Evolutionary conservation across 164 flowering plant genomes (phyloP), one percentile per base, ranked within the genome.

Genomic region (Chloranthus sessilifolius): DNA sequence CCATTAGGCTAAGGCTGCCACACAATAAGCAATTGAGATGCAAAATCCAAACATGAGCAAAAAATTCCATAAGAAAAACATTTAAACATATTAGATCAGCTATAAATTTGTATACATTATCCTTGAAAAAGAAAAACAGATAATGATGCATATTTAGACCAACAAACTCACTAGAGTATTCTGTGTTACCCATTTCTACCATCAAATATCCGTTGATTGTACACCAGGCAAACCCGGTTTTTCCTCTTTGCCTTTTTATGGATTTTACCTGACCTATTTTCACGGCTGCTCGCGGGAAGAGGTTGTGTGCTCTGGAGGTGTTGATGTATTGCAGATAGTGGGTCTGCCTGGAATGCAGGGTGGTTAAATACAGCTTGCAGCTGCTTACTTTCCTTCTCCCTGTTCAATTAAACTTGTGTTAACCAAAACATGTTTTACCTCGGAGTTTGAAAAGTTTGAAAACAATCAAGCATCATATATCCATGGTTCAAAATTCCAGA

Each of bases 231-330:
- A 53, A 50, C 56, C 62, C 59, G 43, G 38, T 57, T 72, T 45
- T 74, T 79, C 50, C 53, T 58, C 59, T 75, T 77, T 1, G 31
- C 33, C 47, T 69, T 74, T 28, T 56, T 55, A 16, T 70, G 71
- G 33, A 27, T 48, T 65, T 68, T 81, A 21, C 33, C 62, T 1
- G 24, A 22, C 50, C 37, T n/a, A 73, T 38, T 65, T 67, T 42
- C 52, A 51, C 5, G 65, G 62, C 52, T 75, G 65, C 55, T 69
- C 67, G 5, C 20, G 7, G 28, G 24, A 20, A 39, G 24, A 50
- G 92, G 86, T 33, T 82, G 87, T 43, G 86, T 85, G 58, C 33
- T 76, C 66, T 67, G 59, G 46, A 84, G 55, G 51, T 84, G 85
- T 47, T 70, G 80, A 46, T 74, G 80, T 60, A 88, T 79, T 55